These are phyloP conservation scores for Fusarium floridanum DNA, from an alignment of 2,329 filamentous ascomycete species.

Conservation along the genomic window DNA sequence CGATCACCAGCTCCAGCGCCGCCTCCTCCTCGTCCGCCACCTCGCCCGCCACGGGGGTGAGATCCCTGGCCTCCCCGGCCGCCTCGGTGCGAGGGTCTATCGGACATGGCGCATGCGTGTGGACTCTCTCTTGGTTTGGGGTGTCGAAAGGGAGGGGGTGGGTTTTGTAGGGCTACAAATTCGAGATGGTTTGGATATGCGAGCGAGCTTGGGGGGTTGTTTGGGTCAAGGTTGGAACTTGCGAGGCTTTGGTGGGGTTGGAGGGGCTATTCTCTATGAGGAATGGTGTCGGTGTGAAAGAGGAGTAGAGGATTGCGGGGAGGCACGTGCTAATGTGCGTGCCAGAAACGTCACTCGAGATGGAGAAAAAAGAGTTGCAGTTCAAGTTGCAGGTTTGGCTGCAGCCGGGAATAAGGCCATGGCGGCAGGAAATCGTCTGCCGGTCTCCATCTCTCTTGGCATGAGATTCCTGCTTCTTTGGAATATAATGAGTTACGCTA, in stretches of 20 bases:
- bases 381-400: neutral
- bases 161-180: slow-evolving; percentile 7
- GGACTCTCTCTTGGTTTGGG: slow-evolving; percentile 20
- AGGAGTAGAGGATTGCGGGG: neutral
- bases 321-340: neutral
- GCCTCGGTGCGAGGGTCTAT: slow-evolving; percentile 62
- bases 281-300: neutral
- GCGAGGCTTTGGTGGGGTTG: slow-evolving; percentile 38
- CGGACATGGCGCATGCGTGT: slow-evolving; percentile 59
- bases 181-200: slow-evolving; percentile 18
- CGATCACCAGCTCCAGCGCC: slow-evolving; percentile 62
- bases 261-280: slow-evolving; percentile 15
- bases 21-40: slow-evolving; percentile 62
- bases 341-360: neutral
- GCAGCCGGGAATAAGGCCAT: slow-evolving; percentile 8
- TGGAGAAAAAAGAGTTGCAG: neutral
- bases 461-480: neutral
- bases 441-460: slow-evolving; percentile 3
- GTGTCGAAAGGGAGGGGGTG: slow-evolving; percentile 9
- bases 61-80: slow-evolving; percentile 59
- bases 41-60: slow-evolving; percentile 57
- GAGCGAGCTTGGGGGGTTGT: slow-evolving; percentile 22
- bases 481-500: slow-evolving; percentile 14
- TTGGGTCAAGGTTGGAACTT: slow-evolving; percentile 38
- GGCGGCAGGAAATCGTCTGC: neutral